These are phyloP conservation scores for Pisolithus marmoratus DNA, from an alignment of 768 basidiomycete genomes.

Conservation along the genomic window DNA sequence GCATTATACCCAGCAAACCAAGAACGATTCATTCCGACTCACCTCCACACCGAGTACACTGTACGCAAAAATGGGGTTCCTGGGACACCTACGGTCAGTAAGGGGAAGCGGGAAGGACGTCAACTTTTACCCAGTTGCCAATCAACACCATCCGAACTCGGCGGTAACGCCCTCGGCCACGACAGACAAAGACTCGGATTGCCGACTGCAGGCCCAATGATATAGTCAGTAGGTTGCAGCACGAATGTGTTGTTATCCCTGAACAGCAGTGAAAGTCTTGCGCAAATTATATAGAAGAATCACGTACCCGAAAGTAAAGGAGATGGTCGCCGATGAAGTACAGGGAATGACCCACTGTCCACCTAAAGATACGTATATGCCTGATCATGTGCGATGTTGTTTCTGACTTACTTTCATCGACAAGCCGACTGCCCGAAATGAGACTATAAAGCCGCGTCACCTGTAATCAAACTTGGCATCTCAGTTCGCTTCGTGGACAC, in stretches of 20 bases:
- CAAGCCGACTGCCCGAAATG: slow-evolving; percentile 61
- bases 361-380: slow-evolving; percentile 21
- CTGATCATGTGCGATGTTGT: neutral
- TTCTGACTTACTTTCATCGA: slow-evolving; percentile 44
- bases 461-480: slow-evolving; percentile 30
- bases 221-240: slow-evolving; percentile 68
- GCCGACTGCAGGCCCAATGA: slow-evolving; percentile 64
- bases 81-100: slow-evolving; percentile 14
- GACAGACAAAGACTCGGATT: slow-evolving; percentile 64
- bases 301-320: slow-evolving; percentile 66
- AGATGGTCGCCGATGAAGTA: slow-evolving; percentile 47
- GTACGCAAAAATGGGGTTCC: slow-evolving; percentile 66
- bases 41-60: slow-evolving; percentile 79
- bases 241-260: slow-evolving; percentile 40
- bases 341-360: slow-evolving; percentile 81
- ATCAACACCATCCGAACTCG: slow-evolving; percentile 69
- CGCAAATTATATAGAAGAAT: neutral
- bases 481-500: neutral
- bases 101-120: neutral
- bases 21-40: slow-evolving; percentile 1
- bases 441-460: slow-evolving; percentile 59
- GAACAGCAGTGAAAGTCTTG: neutral
- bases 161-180: slow-evolving; percentile 66
- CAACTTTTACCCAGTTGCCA: slow-evolving; percentile 67
- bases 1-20: neutral